Evolutionary conservation across 1,284 basidiomycete genomes (phyloP).

Genomic region (Xerocomus nothofagi): DNA sequence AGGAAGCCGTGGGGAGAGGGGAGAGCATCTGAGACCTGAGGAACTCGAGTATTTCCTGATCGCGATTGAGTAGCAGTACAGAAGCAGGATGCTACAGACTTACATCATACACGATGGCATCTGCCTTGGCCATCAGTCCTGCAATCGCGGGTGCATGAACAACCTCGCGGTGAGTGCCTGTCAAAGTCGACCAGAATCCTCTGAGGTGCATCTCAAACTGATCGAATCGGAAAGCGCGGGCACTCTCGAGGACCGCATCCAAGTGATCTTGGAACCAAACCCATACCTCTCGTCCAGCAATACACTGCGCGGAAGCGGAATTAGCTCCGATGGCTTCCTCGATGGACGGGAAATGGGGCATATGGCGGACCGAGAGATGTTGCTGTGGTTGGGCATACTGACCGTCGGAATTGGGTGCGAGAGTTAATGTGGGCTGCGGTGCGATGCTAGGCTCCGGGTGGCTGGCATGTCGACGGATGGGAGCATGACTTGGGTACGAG

Average conservation of each 20-base stretch:
- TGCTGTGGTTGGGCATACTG: conserved; percentile 45
- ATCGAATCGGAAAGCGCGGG: conserved; percentile 76
- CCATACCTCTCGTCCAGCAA: conserved; percentile 82
- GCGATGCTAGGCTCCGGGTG: conserved; percentile 51
- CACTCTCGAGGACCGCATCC: conserved; percentile 73
- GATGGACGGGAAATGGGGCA: conserved; percentile 79
- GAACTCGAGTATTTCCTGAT: conserved; percentile 82
- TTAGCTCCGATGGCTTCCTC: conserved; percentile 77
- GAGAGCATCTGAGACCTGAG: conserved; percentile 81
- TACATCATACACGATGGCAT: conserved; percentile 86
- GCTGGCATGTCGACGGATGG: conserved; percentile 67
- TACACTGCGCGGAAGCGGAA: conserved; percentile 69
- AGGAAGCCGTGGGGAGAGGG: conserved; percentile 64
- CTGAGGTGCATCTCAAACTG: conserved; percentile 84
- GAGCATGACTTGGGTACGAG: conserved; percentile 66
- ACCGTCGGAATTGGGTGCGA: conserved; percentile 45
- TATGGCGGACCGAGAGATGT: conserved; percentile 67
- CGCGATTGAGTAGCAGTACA: conserved; percentile 16
- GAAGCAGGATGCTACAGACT: conserved; percentile 31
- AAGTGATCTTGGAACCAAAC: conserved; percentile 84
- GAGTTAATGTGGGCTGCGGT: conserved; percentile 54
- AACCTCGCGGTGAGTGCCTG: conserved; percentile 75
- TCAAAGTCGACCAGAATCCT: conserved; percentile 76
- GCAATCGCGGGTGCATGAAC: conserved; percentile 86
- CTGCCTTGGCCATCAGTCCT: conserved; percentile 83